phyloP scores from a whole-genome alignment of 257 asterid genomes.

The Przewalskia tangutica region DNA sequence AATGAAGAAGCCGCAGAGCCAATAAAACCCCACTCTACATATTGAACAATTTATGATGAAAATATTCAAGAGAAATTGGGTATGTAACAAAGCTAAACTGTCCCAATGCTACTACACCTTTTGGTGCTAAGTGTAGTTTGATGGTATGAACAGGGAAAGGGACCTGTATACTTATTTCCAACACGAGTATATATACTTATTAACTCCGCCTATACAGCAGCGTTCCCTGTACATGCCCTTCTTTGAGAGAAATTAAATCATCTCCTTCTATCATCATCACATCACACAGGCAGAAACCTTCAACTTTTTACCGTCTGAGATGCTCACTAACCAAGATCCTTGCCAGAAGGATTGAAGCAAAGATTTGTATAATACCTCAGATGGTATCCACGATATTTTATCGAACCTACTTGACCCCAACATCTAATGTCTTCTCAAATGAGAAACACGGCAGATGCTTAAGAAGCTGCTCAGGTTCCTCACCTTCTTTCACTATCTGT shows the following conservation, averaged over 20 bases:
- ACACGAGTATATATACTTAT: constrained; percentile 10
- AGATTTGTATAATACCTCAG: neutral
- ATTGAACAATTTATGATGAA: constrained; percentile 1
- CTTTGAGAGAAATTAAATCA: neutral
- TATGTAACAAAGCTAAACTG: neutral
- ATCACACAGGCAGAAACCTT: constrained; percentile 35
- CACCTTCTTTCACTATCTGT: constrained; percentile 47
- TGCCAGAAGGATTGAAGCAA: neutral
- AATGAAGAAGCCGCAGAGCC: neutral
- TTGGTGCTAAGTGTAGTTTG: constrained; percentile 6
- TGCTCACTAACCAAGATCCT: constrained; percentile 20
- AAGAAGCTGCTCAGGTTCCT: constrained; percentile 40
- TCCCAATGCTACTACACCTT: constrained; percentile 7
- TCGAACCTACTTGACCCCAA: constrained; percentile 14
- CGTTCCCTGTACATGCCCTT: constrained; percentile 22
- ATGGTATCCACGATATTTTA: neutral
- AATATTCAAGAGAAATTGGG: neutral
- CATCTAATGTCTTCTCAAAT: constrained; percentile 23
- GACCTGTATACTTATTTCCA: constrained; percentile 3
- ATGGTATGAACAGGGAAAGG: neutral
- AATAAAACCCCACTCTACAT: neutral
- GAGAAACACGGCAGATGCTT: constrained; percentile 28
- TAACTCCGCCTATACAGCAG: constrained; percentile 7
- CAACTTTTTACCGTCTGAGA: constrained; percentile 26
- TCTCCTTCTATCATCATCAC: constrained; percentile 9